These are phyloP conservation scores for Euphrasia arctica DNA, from an alignment of 305 asterid genomes.

Conservation along the genomic window DNA sequence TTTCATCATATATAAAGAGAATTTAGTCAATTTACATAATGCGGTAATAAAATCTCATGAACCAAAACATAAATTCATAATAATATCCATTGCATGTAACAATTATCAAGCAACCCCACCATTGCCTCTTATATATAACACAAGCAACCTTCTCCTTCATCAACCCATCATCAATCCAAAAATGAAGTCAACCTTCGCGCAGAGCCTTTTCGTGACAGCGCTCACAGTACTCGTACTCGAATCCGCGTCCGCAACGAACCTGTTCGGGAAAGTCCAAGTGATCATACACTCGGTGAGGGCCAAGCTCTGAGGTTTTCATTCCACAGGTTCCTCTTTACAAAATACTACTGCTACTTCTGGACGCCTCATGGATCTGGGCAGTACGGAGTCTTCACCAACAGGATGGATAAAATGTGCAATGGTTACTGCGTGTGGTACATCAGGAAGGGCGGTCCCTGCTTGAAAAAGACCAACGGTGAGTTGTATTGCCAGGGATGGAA, in stretches of 20 bases:
- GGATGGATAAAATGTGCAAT: neutral
- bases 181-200: neutral
- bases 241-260: neutral
- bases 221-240: neutral
- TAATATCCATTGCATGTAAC: no score
- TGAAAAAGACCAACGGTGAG: neutral
- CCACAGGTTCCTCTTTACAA: neutral
- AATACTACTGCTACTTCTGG: neutral
- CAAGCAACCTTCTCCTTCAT: no score
- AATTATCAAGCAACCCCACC: no score
- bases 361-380: slow-evolving; percentile 1
- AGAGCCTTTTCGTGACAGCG: neutral
- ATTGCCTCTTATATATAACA: no score
- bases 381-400: slow-evolving; percentile 3
- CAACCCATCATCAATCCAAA: no score
- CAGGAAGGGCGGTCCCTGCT: neutral
- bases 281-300: neutral
- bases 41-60: no score
- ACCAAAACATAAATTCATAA: no score
- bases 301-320: neutral
- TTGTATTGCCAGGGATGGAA: neutral
- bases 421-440: neutral
- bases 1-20: no score
- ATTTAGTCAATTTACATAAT: no score
- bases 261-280: neutral